Conservation (phyloP, 129 eudicot species). For the Glebionis coronaria region DNA sequence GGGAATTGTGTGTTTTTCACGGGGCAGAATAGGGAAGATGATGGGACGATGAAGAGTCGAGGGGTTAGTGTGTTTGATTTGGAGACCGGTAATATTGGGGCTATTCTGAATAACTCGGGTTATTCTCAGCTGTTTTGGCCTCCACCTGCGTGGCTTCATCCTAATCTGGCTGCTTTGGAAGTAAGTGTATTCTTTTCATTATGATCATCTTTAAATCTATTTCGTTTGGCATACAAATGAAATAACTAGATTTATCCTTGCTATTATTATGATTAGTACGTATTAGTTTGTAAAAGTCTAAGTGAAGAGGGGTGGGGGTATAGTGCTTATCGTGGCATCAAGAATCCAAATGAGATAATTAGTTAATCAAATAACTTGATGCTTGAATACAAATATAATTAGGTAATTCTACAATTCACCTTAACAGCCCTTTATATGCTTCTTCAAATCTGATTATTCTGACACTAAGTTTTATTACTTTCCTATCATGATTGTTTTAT, state of each 20-base stretch:
- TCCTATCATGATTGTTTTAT: too few species aligned
- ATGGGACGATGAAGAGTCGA: constrained; percentile 49
- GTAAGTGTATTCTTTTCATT: constrained; percentile 35
- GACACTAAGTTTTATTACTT: not conserved
- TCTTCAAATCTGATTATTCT: not conserved
- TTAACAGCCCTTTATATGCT: not conserved
- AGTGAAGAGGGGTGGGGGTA: too few species aligned
- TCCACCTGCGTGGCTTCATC: constrained; percentile 71
- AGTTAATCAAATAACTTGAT: not conserved
- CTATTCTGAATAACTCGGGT: constrained; percentile 42
- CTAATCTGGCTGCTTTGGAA: constrained; percentile 39
- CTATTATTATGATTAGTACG: not conserved
- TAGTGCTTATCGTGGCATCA: not conserved
- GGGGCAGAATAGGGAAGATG: constrained; percentile 53
- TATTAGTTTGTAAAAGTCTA: not conserved
- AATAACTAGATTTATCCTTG: not conserved
- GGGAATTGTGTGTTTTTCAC: constrained; percentile 89
- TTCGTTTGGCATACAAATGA: too few species aligned
- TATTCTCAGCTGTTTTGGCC: constrained; percentile 81
- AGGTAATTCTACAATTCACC: not conserved
- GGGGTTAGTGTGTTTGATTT: constrained; percentile 76
- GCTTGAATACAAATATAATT: not conserved
- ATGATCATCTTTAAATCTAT: not conserved
- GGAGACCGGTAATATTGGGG: constrained; percentile 72
- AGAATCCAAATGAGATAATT: not conserved